Base-by-base conservation (phyloP, 106 monocot genomes). In the Narthecium ossifragum region DNA sequence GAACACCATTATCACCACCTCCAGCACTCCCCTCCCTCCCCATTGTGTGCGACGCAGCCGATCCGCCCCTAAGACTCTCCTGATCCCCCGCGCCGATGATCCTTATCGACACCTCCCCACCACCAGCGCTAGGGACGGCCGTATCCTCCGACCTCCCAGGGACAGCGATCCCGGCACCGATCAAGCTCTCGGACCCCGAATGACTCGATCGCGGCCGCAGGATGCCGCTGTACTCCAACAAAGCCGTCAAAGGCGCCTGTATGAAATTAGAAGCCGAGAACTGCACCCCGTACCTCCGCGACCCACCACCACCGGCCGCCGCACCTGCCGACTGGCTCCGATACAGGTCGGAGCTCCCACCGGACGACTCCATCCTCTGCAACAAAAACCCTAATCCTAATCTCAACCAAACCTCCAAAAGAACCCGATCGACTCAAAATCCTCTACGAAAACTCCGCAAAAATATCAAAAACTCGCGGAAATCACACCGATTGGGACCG, bases 151-250 rank as follows among this genome's bases (percentile, higher is more conserved):
- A 9, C 55, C 49, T 36, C 43, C 45, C 31, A 26, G 61, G 8
- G 23, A 32, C 34, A 46, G 55, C 41, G 51, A 15, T 30, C 10
- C 25, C 51, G 14, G 63, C 70, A 6, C 32, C 49, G 24, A 71
- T 39, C 48, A 67, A 64, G 45, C 64, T 68, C 63, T 71, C 77
- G 47, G 24, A 28, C 43, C 80, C 80, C 10, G 48, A 27, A 23
- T 61, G 67, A 36, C 59, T 57, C 22, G 77, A 53, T 46, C 80
- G 26, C 6, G 77, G 34, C 51, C 72, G 77, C 23, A 92, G 52
- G 60, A 92, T 67, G 1, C 87, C 87, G 26, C 87, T 75, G 53
- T 92, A 87, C 71, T 92, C 92, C 25, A 92, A 36, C 4, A 92
- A 64, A 15, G 87, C 78, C 6, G 87, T 67, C 34, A 92, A 55